A percentile compares a stretch with the other conserved stretches of the same genome.
Evolutionary conservation across 2,329 filamentous ascomycete species (phyloP).

Genomic region (Torrubiellomyces zombiae): DNA sequence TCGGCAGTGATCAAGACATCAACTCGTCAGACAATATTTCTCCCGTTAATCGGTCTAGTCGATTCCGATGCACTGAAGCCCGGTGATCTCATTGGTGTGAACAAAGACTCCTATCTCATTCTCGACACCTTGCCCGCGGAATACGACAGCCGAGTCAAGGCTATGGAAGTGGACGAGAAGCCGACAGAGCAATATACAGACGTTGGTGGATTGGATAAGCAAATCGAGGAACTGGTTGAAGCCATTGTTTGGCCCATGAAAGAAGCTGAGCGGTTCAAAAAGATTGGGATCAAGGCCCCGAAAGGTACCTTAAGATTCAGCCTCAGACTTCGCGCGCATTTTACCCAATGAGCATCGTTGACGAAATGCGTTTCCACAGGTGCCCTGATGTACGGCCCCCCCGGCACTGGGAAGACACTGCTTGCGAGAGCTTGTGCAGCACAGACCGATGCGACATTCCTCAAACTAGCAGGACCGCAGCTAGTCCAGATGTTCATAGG

Average conservation of each 20-base stretch:
- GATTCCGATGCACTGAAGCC: constrained; percentile 92
- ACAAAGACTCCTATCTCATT: constrained; percentile 97
- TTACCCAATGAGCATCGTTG: constrained; percentile 68
- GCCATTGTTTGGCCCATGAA: constrained; percentile 99
- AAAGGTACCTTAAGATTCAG: constrained; percentile 54
- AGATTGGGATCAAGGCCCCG: constrained; percentile 98
- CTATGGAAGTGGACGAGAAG: constrained; percentile 99
- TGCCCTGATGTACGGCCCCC: constrained; percentile 93
- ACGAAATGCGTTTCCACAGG: constrained; percentile 84
- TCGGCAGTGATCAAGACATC: constrained; percentile 99
- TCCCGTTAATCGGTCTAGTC: constrained; percentile 90
- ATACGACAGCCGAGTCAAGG: constrained; percentile 97
- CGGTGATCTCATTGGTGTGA: constrained; percentile 90
- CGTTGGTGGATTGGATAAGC: constrained; percentile 93
- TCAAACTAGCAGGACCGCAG: constrained; percentile 94
- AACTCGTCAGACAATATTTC: constrained; percentile 94
- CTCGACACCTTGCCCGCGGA: constrained; percentile 93
- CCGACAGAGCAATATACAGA: constrained; percentile 98
- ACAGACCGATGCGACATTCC: constrained; percentile 95
- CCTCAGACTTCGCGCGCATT: background rate
- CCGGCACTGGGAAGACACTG: constrained; percentile 79
- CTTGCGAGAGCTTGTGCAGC: constrained; percentile 91
- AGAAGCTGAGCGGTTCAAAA: constrained; percentile 97
- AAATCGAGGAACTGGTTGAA: constrained; percentile 97
- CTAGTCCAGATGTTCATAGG: constrained; percentile 99